Conservation (phyloP, 2,329 filamentous ascomycete species). For the Penicillium sumatraense region DNA sequence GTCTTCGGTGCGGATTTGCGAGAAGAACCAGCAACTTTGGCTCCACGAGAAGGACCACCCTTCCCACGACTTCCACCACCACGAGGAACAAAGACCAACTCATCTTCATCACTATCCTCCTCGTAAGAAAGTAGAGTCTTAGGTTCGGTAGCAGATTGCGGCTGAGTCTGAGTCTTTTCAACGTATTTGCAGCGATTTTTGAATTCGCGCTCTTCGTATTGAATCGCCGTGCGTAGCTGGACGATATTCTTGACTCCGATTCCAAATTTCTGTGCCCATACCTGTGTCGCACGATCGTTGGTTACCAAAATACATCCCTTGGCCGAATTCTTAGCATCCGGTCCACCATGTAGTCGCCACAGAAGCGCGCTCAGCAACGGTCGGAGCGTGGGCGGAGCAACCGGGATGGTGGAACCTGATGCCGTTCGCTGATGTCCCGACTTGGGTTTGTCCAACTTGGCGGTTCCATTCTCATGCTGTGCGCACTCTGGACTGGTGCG, state of each 20-base stretch:
- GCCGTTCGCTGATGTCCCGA: constrained; percentile 37
- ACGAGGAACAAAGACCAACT: constrained; percentile 52
- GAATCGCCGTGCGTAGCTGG: constrained; percentile 52
- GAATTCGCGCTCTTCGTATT: constrained; percentile 51
- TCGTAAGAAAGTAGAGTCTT: constrained; percentile 53
- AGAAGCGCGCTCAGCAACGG: constrained; percentile 50
- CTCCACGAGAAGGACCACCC: constrained; percentile 30
- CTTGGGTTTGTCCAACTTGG: constrained; percentile 26
- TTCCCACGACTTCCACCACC: constrained; percentile 42
- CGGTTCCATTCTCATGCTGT: constrained; percentile 31
- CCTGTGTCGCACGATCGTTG: constrained; percentile 48
- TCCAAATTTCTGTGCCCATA: constrained; percentile 53
- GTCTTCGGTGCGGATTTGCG: constrained; percentile 37
- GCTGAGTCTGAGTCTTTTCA: constrained; percentile 45
- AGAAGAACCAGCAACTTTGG: constrained; percentile 30
- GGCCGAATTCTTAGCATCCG: constrained; percentile 37
- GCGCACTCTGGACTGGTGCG: constrained; percentile 51
- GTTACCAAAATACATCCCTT: constrained; percentile 49
- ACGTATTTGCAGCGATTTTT: constrained; percentile 51
- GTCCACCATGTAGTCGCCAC: constrained; percentile 48
- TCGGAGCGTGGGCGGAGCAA: constrained; percentile 46
- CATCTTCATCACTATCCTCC: constrained; percentile 54
- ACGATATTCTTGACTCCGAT: constrained; percentile 54
- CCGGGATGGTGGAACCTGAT: constrained; percentile 40
- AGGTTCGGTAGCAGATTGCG: constrained; percentile 35